A percentile compares a stretch with the other conserved stretches of the same genome.
Conservation (phyloP, 306 rosid genomes). For the Lathyrus tuberosus region DNA sequence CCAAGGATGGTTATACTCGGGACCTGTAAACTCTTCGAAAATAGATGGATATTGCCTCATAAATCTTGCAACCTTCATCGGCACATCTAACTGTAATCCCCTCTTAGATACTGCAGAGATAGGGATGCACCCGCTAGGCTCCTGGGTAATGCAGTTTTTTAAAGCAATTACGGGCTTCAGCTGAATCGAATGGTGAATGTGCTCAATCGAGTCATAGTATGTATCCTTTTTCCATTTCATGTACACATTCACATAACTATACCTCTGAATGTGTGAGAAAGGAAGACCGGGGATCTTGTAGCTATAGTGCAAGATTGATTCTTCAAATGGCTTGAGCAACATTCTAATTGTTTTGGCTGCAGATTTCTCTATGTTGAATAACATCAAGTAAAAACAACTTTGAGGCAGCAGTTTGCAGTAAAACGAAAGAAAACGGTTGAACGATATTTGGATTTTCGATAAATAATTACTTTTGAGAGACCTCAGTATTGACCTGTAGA, state of each 20-base stretch:
- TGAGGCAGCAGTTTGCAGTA: conserved; percentile 19
- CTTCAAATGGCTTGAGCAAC: conserved; percentile 34
- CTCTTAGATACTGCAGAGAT: conserved; percentile 75
- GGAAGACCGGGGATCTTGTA: conserved; percentile 40
- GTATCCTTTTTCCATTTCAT: conserved; percentile 92
- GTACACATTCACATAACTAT: conserved; percentile 74
- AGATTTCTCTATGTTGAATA: conserved; percentile 37
- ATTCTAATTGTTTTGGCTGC: conserved; percentile 44
- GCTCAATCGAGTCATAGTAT: conserved; percentile 70
- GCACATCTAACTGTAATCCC: conserved; percentile 61
- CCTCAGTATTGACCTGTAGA: conserved; percentile 23
- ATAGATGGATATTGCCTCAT: conserved; percentile 84
- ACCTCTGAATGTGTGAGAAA: conserved; percentile 46
- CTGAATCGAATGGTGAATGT: conserved; percentile 63
- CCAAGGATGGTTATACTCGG: conserved; percentile 77
- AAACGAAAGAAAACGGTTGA: background rate
- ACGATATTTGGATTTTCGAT: conserved; percentile 1
- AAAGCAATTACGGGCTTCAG: conserved; percentile 72
- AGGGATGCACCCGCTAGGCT: conserved; percentile 76
- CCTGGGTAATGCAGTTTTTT: conserved; percentile 66
- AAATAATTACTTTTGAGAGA: background rate
- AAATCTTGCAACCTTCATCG: conserved; percentile 74
- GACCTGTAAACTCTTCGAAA: conserved; percentile 81
- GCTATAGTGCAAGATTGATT: conserved; percentile 27
- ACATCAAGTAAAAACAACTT: conserved; percentile 38